phyloP scores from a whole-genome alignment of 129 eudicot species.

The Heracleum sosnowskyi region DNA sequence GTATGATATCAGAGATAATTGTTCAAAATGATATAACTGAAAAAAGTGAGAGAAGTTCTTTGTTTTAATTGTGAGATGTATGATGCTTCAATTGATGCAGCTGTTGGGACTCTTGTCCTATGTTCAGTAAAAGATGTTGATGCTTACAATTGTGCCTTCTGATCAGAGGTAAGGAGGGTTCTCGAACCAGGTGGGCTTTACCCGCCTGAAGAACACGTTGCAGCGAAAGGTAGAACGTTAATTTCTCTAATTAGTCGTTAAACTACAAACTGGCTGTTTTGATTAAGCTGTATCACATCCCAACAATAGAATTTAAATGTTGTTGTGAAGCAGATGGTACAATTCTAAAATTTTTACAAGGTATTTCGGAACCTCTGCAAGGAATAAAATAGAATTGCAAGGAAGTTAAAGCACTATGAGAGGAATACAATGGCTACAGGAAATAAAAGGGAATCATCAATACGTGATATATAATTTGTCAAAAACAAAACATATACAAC shows the following conservation, averaged over 20 bases:
- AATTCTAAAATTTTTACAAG: slow-evolving; percentile 48
- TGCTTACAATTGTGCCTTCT: slow-evolving; percentile 39
- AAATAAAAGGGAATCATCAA: not conserved
- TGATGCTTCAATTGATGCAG: slow-evolving; percentile 88
- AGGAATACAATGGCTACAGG: not conserved
- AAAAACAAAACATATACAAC: not conserved
- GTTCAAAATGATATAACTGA: not conserved
- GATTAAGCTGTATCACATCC: not conserved
- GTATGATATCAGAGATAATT: not conserved
- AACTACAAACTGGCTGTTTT: not conserved
- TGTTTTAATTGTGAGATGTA: slow-evolving; percentile 33
- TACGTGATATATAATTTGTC: not conserved
- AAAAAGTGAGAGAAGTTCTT: not conserved
- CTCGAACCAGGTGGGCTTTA: slow-evolving; percentile 86
- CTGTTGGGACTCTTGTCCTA: slow-evolving; percentile 79
- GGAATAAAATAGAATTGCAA: not conserved
- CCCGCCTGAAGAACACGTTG: slow-evolving; percentile 86
- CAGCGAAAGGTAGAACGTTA: slow-evolving; percentile 52
- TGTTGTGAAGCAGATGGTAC: slow-evolving; percentile 59
- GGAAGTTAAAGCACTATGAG: not conserved
- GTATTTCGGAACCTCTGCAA: slow-evolving; percentile 75
- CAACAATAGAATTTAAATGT: not conserved
- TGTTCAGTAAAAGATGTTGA: slow-evolving; percentile 82
- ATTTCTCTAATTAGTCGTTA: not conserved
- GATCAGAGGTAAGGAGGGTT: slow-evolving; percentile 73